Base-by-base conservation (phyloP, 768 basidiomycete genomes). In the Mycena rosella region DNA sequence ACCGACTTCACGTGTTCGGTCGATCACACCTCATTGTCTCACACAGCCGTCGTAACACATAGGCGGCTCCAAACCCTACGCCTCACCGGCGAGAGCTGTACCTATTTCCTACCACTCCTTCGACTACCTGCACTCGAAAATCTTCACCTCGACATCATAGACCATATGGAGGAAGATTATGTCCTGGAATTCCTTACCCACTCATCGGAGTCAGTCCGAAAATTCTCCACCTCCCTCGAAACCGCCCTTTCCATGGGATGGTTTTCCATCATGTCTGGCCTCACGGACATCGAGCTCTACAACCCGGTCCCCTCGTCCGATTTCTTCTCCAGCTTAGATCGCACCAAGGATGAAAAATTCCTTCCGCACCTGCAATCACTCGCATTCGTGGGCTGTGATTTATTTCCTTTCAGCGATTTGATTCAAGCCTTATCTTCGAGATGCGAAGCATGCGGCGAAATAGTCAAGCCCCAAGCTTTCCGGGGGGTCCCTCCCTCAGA, bases 311-410 rank as follows among this genome's bases (percentile, higher is more conserved):
- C 2, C 32, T 62, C 10, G 10, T 45, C 29, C 40, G 60, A 18
- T 2, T 30, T 62, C 15, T 62, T 52, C 14, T 30, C 52, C 20
- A 32, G 13, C 27, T 24, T 62, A 34, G 40, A 53, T 32, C 51
- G 49, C 20, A n/a, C 20, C 22, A 17, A 54, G 15, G 5, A 53
- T 22, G 2, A 13, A n/a, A 36, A 18, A 1, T 53, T 62, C 42
- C 60, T 62, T 26, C 60, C 51, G 5, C 51, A 45, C 27, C 26
- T 62, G 27, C 40, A 36, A 5, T 53, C 40, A 3, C 52, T 62
- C 14, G 22, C 38, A 10, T 44, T 52, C 40, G 8, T 24, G n/a
- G 4, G 53, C 1, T 42, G 14, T 17, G 11, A 2, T 22, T 24
- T 13, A 17, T 24, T n/a, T 42, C 9, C 15, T 38, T 20, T 5